Evolutionary conservation across 148 eudicot species (phyloP), one percentile per base, ranked within the genome.

Genomic region (Dianthus caryophyllus): DNA sequence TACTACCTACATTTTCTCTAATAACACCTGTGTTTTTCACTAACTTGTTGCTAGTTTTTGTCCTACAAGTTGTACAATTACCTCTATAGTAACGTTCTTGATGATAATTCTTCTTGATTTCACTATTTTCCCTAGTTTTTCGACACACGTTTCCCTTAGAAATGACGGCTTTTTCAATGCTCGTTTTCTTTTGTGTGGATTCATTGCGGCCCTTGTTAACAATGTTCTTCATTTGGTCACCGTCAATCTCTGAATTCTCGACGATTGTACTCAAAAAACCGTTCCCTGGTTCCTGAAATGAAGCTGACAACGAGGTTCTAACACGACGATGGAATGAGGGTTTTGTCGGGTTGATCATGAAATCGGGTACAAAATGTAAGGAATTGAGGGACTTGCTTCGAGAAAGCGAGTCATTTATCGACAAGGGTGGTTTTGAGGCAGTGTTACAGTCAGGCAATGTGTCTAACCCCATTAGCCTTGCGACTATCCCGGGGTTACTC

Each of bases 381-480:
- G 79, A 78, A 36, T 75, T 83, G 36, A 83, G 63, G 2, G 90
- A 85, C 72, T 78, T 85, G 78, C 90, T 85, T 17, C 90, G 75
- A 36, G 84, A 76, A 57, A 66, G 65, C 14, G 78, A 50, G 1
- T 77, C 85, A 25, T 73, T 62, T 13, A 17, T 55, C 33, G 33
- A 25, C 29, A 10, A 47, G n/a, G 20, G 51, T 47, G 30, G 54
- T 67, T 51, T 64, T 27, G 30, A 46, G 9, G 6, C 36, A 0
- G 56, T 57, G 10, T 33, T 67, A 12, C 39, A 64, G 20, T 38
- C 14, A 7, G 88, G 88, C 64, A 88, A n/a, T 20, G 87, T 61
- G 2, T 88, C 90, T 47, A 88, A 73, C 6, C 94, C 94, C 90
- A 88, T 88, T 8, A 88, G 68, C 21, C 77, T 84, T 0, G 90